phyloP scores from a whole-genome alignment of 176 grass and related monocot species.

The Elaeis guineensis region DNA sequence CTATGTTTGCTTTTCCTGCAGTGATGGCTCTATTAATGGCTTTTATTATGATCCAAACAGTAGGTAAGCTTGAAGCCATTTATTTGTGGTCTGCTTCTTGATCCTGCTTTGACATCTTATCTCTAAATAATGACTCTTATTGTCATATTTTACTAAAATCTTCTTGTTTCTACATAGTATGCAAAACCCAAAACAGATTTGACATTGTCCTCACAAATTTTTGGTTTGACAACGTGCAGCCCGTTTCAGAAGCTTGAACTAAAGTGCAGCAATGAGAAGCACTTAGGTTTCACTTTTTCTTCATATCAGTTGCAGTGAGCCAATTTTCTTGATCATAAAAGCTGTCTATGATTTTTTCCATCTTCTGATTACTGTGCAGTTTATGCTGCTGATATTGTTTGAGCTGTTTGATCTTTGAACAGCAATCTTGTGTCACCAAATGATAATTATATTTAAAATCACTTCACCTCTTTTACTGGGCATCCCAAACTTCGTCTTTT shows the following conservation, averaged over 20 bases:
- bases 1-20: slow-evolving; percentile 98
- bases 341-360: too few relatives aligned
- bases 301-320: slow-evolving; percentile 81
- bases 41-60: slow-evolving; percentile 98
- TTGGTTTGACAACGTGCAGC: slow-evolving; percentile 24
- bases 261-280: slow-evolving; percentile 80
- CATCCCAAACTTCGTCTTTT: too few relatives aligned
- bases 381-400: too few relatives aligned
- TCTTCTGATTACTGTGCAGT: too few relatives aligned
- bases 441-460: too few relatives aligned
- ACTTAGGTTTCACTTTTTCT: slow-evolving; percentile 78
- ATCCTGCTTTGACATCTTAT: slow-evolving; percentile 4
- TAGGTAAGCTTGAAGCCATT: slow-evolving; percentile 46
- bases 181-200: neutral
- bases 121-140: neutral
- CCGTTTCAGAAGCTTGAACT: slow-evolving; percentile 98
- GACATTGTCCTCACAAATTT: neutral
- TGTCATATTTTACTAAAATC: neutral
- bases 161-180: neutral
- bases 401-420: too few relatives aligned
- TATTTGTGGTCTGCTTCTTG: neutral
- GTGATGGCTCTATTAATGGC: slow-evolving; percentile 80
- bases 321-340: neutral
- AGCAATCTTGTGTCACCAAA: too few relatives aligned
- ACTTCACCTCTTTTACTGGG: too few relatives aligned